Evolutionary conservation across 2,329 filamentous ascomycete species (phyloP).

Genomic region (Zasmidium cellare): DNA sequence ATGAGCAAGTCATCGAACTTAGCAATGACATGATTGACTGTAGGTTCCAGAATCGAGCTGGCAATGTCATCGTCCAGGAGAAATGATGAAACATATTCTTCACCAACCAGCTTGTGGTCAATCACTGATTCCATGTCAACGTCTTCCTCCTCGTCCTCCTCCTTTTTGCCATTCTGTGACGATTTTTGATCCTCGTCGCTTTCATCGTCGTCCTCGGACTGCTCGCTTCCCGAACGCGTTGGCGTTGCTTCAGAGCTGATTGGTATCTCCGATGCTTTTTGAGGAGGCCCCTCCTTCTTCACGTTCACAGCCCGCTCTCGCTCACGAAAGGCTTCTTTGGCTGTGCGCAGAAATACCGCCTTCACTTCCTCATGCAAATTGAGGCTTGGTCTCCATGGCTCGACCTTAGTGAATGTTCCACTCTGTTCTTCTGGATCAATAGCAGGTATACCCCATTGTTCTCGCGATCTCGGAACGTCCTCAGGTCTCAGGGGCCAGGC

Average conservation of each 20-base stretch:
- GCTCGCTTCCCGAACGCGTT: not conserved
- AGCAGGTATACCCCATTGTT: conserved; percentile 47
- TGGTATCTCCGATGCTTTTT: not conserved
- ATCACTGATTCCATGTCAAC: not conserved
- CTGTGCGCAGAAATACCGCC: conserved; percentile 64
- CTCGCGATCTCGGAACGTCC: conserved; percentile 60
- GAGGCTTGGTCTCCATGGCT: conserved; percentile 52
- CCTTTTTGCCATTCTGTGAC: not conserved
- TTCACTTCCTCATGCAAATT: conserved; percentile 70
- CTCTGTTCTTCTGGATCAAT: conserved; percentile 11
- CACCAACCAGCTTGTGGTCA: conserved; percentile 2
- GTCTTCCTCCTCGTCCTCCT: conserved; percentile 2
- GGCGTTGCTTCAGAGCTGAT: not conserved
- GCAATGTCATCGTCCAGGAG: conserved; percentile 72
- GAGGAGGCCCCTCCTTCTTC: not conserved
- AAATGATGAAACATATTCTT: conserved; percentile 52
- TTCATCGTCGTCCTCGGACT: not conserved
- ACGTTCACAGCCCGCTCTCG: conserved; percentile 1
- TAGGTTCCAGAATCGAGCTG: conserved; percentile 63
- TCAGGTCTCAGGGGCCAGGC: conserved; percentile 75
- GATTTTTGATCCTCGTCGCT: not conserved
- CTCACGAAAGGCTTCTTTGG: conserved; percentile 58
- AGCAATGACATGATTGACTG: conserved; percentile 67
- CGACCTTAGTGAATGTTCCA: conserved; percentile 16
- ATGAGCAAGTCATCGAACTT: conserved; percentile 69